Percentiles rank a stretch among this genome's conserved stretches.
Evolutionary conservation across 805 yeast species (phyloP).

Genomic region (Geotrichum ghanense): DNA sequence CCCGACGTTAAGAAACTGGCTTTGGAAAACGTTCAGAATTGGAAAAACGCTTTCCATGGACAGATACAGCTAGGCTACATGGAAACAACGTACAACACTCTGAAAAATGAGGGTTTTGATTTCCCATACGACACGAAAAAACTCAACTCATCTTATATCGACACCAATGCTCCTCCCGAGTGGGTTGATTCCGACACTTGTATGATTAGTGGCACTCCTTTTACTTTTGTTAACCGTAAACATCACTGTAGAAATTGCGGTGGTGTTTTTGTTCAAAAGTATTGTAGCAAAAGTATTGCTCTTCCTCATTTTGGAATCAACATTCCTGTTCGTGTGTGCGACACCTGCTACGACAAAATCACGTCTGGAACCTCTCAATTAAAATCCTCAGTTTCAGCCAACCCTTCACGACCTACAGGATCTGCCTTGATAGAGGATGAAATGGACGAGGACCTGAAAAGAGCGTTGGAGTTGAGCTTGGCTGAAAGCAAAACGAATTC

Average conservation of each 20-base stretch:
- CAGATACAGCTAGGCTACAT: conserved; percentile 58
- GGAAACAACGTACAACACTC: conserved; percentile 44
- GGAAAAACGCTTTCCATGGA: conserved; percentile 64
- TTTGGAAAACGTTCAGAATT: conserved; percentile 56
- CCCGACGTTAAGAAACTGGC: conserved; percentile 48
- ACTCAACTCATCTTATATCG: conserved; percentile 49
- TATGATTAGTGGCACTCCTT: conserved; percentile 79
- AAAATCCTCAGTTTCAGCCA: conserved; percentile 10
- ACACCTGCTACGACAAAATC: conserved; percentile 65
- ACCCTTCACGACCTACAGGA: conserved; percentile 9
- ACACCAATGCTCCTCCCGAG: conserved; percentile 89
- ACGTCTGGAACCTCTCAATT: conserved; percentile 16
- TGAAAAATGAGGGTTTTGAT: conserved; percentile 46
- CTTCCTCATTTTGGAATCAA: conserved; percentile 77
- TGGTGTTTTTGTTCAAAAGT: conserved; percentile 79
- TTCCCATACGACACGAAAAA: conserved; percentile 43
- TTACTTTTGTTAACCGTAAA: conserved; percentile 74
- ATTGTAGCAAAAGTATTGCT: conserved; percentile 62
- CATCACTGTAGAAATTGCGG: conserved; percentile 98
- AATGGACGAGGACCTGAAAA: conserved; percentile 63
- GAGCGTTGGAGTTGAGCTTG: conserved; percentile 71
- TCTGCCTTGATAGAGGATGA: conserved; percentile 13
- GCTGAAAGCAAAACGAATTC: conserved; percentile 33
- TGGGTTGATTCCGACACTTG: conserved; percentile 96
- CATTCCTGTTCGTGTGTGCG: conserved; percentile 89